Evolutionary conservation across 139 green algal species (phyloP).

Genomic region (Ulvella scutata): DNA sequence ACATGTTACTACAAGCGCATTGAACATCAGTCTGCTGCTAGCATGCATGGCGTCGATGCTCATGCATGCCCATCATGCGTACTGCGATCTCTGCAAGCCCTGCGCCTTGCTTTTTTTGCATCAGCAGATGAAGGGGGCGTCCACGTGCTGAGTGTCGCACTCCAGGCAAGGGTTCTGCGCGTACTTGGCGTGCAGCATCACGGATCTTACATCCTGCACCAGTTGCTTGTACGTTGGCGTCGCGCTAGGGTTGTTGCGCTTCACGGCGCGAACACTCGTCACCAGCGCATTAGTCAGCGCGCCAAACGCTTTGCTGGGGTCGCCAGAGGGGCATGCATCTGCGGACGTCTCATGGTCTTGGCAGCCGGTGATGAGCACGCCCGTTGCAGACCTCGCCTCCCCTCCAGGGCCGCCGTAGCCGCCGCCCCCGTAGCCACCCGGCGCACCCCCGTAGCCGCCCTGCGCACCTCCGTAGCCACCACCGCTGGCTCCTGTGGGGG

Average conservation of each 20-base stretch:
- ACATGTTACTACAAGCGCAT: no score
- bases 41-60: no score
- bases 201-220: constrained; percentile 25
- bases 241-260: constrained; percentile 14
- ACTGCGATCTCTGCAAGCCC: no score
- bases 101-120: no score
- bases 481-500: no score
- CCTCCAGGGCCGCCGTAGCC: constrained; percentile 1
- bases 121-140: constrained; percentile 29
- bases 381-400: constrained; percentile 15
- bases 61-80: no score
- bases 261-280: constrained; percentile 22
- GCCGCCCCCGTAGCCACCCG: background rate
- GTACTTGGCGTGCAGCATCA: constrained; percentile 24
- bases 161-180: constrained; percentile 49
- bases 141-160: constrained; percentile 26
- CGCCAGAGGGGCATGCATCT: constrained; percentile 37
- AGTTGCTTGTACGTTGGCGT: constrained; percentile 27
- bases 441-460: background rate
- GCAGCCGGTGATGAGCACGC: constrained; percentile 48
- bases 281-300: constrained; percentile 40
- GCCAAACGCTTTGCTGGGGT: constrained; percentile 33
- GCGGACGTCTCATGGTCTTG: constrained; percentile 35
- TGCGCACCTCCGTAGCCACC: no score
- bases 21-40: no score